Base-by-base conservation (phyloP, 2,329 filamentous ascomycete species). In the Berkeleyomyces rouxiae region DNA sequence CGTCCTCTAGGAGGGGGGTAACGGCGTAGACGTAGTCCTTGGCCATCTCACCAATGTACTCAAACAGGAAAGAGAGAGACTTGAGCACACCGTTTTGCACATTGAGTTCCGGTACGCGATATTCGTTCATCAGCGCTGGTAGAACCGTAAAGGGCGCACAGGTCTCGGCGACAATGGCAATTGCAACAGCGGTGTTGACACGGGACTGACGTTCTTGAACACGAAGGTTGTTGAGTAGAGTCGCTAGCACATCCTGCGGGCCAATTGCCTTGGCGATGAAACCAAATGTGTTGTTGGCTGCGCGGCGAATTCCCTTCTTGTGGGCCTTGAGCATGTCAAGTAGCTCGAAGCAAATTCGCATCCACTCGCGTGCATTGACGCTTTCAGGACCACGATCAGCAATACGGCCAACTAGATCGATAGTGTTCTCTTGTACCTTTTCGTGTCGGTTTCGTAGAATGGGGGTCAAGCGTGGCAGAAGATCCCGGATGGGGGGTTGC, bases 11-110 rank as follows among this genome's bases (percentile, higher is more conserved):
- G 7, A 99, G 79, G 5, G 93, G 93, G 1, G 91, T 96, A 42
- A 99, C 91, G 16, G 95, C 93, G 71, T 99, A 99, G 71, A 99
- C 93, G 72, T 99, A 99, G 74, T 99, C 93, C 76, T 97, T 99
- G 67, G 90, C 90, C 93, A 99, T 97, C 74, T 99, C 93, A 66
- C 93, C 93, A 72, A 99, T 99, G 75, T 99, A 99, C 72, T 99
- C 93, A 71, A 97, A 99, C 65, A 99, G 80, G 80, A 99, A 99
- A 5, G 89, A 95, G 61, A 99, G 81, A 4, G 91, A 91, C 74
- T 99, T 99, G 71, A 99, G 84, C 42, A 99, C 93, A 76, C 93
- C 93, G 69, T 99, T 99, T 73, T 99, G 93, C 36, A 99, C 93
- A 72, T 99, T 99, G 67, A 99, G 85, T 75, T 99, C 93, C 0